Conservation (phyloP, 305 asterid species). For the Fraxinus paxiana region DNA sequence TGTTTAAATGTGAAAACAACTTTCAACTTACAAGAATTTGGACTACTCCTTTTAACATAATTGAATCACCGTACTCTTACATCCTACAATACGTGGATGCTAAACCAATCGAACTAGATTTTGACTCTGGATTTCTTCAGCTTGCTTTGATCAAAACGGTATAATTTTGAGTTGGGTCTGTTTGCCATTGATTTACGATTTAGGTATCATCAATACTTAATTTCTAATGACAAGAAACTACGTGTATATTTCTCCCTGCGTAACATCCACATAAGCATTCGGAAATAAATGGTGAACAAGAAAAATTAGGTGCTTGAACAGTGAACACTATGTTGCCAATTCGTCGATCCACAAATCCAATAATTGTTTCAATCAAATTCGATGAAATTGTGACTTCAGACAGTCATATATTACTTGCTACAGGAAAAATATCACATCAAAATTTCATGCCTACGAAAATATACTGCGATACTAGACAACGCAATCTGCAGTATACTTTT, state of each 20-base stretch:
- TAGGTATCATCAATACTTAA: not conserved
- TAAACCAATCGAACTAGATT: too few relatives aligned
- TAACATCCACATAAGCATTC: not conserved
- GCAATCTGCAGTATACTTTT: not conserved
- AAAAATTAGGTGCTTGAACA: not conserved
- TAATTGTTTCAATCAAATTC: not conserved
- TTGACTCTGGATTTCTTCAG: too few relatives aligned
- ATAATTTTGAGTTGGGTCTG: too few relatives aligned
- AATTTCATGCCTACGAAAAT: not conserved
- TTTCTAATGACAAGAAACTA: not conserved
- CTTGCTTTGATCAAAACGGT: too few relatives aligned
- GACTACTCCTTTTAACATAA: too few relatives aligned
- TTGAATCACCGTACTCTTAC: too few relatives aligned
- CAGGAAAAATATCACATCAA: not conserved
- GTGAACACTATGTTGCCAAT: not conserved
- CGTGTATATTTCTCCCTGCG: not conserved
- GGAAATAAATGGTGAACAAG: not conserved
- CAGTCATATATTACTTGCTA: not conserved
- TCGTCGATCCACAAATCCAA: not conserved
- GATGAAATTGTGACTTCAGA: not conserved
- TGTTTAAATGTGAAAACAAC: too few relatives aligned
- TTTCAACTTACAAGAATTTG: too few relatives aligned
- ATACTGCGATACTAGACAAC: not conserved
- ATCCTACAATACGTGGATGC: too few relatives aligned
- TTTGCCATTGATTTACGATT: not conserved